These are phyloP conservation scores for Poa pratensis DNA, from an alignment of 176 grass and related monocot genomes.

Conservation along the genomic window DNA sequence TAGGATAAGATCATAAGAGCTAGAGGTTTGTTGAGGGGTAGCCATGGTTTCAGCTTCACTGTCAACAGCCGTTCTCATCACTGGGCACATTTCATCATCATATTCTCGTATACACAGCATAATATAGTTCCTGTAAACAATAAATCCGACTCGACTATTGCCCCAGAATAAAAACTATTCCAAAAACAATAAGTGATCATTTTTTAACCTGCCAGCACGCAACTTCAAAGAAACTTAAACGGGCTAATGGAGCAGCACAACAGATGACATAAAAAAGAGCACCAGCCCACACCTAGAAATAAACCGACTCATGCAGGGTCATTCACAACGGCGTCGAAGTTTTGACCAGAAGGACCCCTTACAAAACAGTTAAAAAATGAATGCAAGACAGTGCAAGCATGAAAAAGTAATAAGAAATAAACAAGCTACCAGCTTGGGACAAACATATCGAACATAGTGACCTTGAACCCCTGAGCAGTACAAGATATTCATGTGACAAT, in stretches of 20 bases:
- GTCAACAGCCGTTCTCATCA: not conserved
- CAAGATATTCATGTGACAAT: conserved; percentile 51
- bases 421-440: conserved; percentile 30
- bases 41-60: too few species aligned
- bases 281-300: conserved; percentile 32
- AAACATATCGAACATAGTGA: conserved; percentile 39
- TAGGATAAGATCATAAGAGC: too few species aligned
- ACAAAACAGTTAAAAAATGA: conserved; percentile 51
- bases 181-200: conserved; percentile 3
- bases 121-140: conserved; percentile 30
- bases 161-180: conserved; percentile 22
- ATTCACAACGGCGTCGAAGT: conserved; percentile 43
- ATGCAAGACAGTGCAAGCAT: conserved; percentile 59
- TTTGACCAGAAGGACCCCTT: conserved; percentile 43
- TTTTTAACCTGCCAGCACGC: conserved; percentile 26
- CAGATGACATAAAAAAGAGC: conserved; percentile 11
- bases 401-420: conserved; percentile 40
- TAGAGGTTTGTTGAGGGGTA: too few species aligned
- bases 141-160: conserved; percentile 28
- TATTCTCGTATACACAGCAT: conserved; percentile 44
- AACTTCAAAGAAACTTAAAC: not conserved
- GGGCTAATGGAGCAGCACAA: conserved; percentile 12
- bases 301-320: conserved; percentile 39
- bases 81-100: conserved; percentile 30
- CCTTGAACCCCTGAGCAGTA: conserved; percentile 40